Base-by-base conservation (phyloP, 73 alveolate species). In the Urostyla sp. region DNA sequence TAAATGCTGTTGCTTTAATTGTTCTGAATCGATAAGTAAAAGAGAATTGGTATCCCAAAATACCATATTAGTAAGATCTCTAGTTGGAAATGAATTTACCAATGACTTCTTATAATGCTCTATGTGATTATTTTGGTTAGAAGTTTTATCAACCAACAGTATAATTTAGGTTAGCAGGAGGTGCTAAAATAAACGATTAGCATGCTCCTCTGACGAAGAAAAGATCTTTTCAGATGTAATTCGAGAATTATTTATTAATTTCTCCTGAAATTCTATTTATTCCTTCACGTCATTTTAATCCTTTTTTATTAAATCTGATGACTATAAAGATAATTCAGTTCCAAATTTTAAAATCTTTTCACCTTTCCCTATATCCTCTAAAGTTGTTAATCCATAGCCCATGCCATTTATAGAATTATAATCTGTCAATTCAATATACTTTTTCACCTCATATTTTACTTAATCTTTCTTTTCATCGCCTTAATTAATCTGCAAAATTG, bases 311-410 rank as follows among this genome's bases (percentile, higher is more conserved):
- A n/a, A n/a, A n/a, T n/a, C n/a, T n/a, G n/a, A n/a, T n/a, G n/a
- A n/a, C n/a, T n/a, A n/a, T n/a, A n/a, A n/a, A n/a, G n/a, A n/a
- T n/a, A n/a, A n/a, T n/a, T n/a, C n/a, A 3, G 83, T 69, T 40
- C 34, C 49, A 34, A 46, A 24, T 34, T 69, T 46, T 15, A 69
- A 46, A 11, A 69, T 46, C 6, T 27, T 46, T 1, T 23, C 52
- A 1, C 69, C 83, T 23, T 69, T 21, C 20, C 28, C 5, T 1
- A 69, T 49, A 24, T 21, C 34, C 32, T 69, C 26, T 1, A 69
- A 18, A 8, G 69, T 16, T 27, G 44, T 69, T 13, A 69, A 28
- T 2, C 83, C 83, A 32, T 49, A 69, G 5, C 83, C 83, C 83
- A 69, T 69, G 6, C 83, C 83, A 46, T 69, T 69, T 1, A 46